phyloP scores from a whole-genome alignment of 805 yeast species.

The Starmerella gropengiesseri region DNA sequence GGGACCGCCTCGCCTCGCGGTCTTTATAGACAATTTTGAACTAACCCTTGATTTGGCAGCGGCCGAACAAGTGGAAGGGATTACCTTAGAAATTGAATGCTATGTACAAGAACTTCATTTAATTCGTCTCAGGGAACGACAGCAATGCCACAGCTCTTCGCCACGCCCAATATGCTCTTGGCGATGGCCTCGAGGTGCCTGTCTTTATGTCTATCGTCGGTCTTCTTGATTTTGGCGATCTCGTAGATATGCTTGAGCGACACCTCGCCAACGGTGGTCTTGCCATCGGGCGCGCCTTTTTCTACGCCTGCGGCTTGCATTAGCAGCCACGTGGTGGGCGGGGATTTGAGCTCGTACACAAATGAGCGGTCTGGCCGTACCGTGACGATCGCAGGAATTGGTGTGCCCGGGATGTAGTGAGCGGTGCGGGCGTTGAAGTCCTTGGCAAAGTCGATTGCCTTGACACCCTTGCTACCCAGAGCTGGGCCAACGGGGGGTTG shows the following conservation, averaged over 20 bases:
- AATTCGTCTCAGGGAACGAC: constrained; percentile 46
- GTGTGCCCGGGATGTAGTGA: constrained; percentile 70
- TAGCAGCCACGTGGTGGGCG: constrained; percentile 80
- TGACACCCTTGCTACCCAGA: constrained; percentile 94
- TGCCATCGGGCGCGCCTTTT: constrained; percentile 62
- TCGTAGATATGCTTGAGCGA: constrained; percentile 87
- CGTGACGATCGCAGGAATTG: constrained; percentile 74
- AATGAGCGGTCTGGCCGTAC: constrained; percentile 91
- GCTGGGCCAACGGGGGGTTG: constrained; percentile 99
- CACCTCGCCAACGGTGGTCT: constrained; percentile 44
- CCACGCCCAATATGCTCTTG: constrained; percentile 76
- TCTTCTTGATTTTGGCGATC: constrained; percentile 85
- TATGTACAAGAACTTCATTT: constrained; percentile 1
- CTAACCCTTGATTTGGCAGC: too few species aligned
- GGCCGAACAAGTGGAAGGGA: too few species aligned
- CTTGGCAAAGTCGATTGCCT: constrained; percentile 96
- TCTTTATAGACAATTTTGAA: too few species aligned
- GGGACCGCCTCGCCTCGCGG: too few species aligned
- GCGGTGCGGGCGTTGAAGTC: constrained; percentile 97
- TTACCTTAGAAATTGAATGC: not conserved
- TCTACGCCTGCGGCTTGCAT: constrained; percentile 68
- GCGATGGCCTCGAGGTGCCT: constrained; percentile 64
- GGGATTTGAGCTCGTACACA: constrained; percentile 74
- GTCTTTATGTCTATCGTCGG: constrained; percentile 64
- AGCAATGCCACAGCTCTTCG: constrained; percentile 77